Evolutionary conservation across 1,284 basidiomycete species (phyloP).

Genomic region (Agroathelia rolfsii): DNA sequence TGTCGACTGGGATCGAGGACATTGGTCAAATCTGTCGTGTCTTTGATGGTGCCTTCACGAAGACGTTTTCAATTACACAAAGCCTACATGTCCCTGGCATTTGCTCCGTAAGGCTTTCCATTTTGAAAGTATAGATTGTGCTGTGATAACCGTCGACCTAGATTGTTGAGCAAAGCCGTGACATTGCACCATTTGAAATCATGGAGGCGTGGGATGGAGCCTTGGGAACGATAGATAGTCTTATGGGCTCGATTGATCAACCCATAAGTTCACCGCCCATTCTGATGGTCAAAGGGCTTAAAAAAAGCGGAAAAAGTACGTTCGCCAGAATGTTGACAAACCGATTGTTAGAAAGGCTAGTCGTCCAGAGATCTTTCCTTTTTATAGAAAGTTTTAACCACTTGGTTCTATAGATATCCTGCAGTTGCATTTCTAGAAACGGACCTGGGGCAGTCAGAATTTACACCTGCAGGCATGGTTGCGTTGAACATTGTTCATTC

Average conservation of each 20-base stretch:
- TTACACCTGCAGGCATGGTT: conserved; percentile 81
- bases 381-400: conserved; percentile 1
- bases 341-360: conserved; percentile 46
- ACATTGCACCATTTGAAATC: conserved; percentile 38
- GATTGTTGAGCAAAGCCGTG: conserved; percentile 31
- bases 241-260: conserved; percentile 3
- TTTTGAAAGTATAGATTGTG: no score
- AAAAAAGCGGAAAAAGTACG: conserved; percentile 85
- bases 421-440: conserved; percentile 86
- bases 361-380: conserved; percentile 8
- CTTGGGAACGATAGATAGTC: conserved; percentile 21
- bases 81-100: no score
- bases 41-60: no score
- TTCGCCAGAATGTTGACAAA: conserved; percentile 76
- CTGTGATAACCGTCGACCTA: conserved; percentile 20
- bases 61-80: no score
- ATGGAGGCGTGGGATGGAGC: conserved; percentile 52
- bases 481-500: conserved; percentile 65
- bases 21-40: conserved; percentile 28
- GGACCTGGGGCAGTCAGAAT: conserved; percentile 91
- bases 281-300: conserved; percentile 73
- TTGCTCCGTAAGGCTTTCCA: no score
- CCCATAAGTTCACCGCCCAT: conserved; percentile 19
- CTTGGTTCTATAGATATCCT: conserved; percentile 36
- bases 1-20: conserved; percentile 50